A percentile compares a stretch with the other conserved stretches of the same genome.
These are phyloP conservation scores for Pilobolus umbonatus DNA, from an alignment of 192 early-diverging fungal species.

Conservation along the genomic window DNA sequence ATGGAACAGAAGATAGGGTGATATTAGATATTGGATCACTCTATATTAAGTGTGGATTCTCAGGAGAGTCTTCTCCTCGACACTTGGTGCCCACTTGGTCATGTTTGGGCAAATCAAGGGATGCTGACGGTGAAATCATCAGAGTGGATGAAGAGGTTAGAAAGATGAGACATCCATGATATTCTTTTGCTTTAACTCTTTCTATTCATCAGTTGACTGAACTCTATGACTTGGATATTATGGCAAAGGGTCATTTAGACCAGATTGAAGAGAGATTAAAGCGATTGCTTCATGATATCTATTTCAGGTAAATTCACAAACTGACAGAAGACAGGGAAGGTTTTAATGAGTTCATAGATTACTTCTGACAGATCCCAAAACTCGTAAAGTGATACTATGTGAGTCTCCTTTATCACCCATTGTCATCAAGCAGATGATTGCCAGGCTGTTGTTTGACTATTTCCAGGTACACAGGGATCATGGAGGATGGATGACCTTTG, in stretches of 20 bases:
- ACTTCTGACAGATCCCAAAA: slow-evolving; percentile 78
- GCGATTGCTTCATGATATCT: slow-evolving; percentile 44
- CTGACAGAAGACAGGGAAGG: not conserved
- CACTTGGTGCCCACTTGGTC: slow-evolving; percentile 55
- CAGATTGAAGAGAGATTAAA: slow-evolving; percentile 44
- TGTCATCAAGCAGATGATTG: slow-evolving; percentile 60
- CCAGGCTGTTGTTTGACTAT: slow-evolving; percentile 68
- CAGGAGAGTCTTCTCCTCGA: slow-evolving; percentile 75
- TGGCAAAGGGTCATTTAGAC: slow-evolving; percentile 27
- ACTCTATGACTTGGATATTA: slow-evolving; percentile 44
- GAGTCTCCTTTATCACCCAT: slow-evolving; percentile 72
- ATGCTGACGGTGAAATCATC: slow-evolving; percentile 34
- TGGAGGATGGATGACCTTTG: too few relatives aligned
- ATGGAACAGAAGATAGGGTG: slow-evolving; percentile 79
- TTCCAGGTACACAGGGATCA: slow-evolving; percentile 63
- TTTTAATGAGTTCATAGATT: slow-evolving; percentile 35
- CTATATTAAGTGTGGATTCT: slow-evolving; percentile 82
- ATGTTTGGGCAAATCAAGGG: slow-evolving; percentile 37
- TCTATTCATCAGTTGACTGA: slow-evolving; percentile 25
- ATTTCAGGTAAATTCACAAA: slow-evolving; percentile 36
- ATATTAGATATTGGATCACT: slow-evolving; percentile 83
- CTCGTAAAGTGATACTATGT: slow-evolving; percentile 75
- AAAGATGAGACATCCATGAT: not conserved
- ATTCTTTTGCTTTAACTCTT: not conserved
- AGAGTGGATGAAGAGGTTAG: slow-evolving; percentile 41